A percentile compares a stretch with the other conserved stretches of the same genome.
phyloP scores from a whole-genome alignment of 2,329 filamentous ascomycete genomes.

The Fusarium foetens region DNA sequence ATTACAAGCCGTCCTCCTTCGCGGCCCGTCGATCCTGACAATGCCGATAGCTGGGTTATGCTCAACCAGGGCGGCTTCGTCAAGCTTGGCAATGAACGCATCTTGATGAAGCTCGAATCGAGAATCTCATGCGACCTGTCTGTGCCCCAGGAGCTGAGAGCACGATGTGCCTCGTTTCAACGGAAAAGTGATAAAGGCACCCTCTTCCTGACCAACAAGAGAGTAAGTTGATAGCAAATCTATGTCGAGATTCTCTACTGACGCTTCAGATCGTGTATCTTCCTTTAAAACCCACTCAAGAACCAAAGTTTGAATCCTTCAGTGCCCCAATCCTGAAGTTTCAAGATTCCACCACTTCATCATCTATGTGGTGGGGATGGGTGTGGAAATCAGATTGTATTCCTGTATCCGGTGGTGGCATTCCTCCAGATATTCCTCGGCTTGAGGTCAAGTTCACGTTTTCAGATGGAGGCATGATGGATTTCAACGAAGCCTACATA shows the following conservation, averaged over 20 bases:
- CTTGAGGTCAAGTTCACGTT: slow-evolving; percentile 89
- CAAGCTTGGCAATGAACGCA: slow-evolving; percentile 83
- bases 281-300: slow-evolving; percentile 72
- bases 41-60: slow-evolving; percentile 85
- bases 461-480: slow-evolving; percentile 93
- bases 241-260: slow-evolving; percentile 3
- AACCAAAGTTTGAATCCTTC: slow-evolving; percentile 80
- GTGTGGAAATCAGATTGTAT: slow-evolving; percentile 85
- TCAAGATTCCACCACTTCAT: slow-evolving; percentile 81
- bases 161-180: slow-evolving; percentile 71
- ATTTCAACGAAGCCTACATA: slow-evolving; percentile 86
- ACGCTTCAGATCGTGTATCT: slow-evolving; percentile 82
- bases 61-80: slow-evolving; percentile 82
- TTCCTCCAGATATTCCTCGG: slow-evolving; percentile 76
- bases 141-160: slow-evolving; percentile 70
- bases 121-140: slow-evolving; percentile 81
- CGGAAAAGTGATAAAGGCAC: slow-evolving; percentile 79
- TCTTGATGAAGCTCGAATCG: slow-evolving; percentile 81
- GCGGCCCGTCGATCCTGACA: slow-evolving; percentile 61
- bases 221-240: slow-evolving; percentile 64
- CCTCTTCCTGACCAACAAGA: slow-evolving; percentile 84
- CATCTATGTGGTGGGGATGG: slow-evolving; percentile 93
- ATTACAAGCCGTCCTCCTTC: slow-evolving; percentile 50
- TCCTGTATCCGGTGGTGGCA: slow-evolving; percentile 84
- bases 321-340: slow-evolving; percentile 88